Conservation (phyloP, 1,284 basidiomycete genomes). For the Fomitopsis betulina region DNA sequence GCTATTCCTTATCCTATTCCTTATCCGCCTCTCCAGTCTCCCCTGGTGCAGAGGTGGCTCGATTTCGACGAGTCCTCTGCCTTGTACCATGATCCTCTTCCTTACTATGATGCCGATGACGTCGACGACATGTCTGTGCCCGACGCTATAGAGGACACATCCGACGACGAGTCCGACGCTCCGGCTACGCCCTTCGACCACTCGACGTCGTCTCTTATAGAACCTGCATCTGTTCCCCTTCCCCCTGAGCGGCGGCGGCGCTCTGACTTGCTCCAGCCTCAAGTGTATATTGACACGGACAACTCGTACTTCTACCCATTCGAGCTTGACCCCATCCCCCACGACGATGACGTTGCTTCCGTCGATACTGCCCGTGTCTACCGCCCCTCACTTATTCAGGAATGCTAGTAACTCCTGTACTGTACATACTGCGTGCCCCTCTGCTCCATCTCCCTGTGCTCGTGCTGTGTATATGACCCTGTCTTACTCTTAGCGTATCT, state of each 20-base stretch:
- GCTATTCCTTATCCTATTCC: slow-evolving; percentile 57
- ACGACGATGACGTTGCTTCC: slow-evolving; percentile 33
- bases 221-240: slow-evolving; percentile 45
- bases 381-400: slow-evolving; percentile 42
- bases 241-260: slow-evolving; percentile 45
- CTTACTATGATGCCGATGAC: slow-evolving; percentile 59
- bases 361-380: slow-evolving; percentile 39
- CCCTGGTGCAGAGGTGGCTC: slow-evolving; percentile 45
- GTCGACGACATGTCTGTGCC: slow-evolving; percentile 64
- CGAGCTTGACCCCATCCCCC: slow-evolving; percentile 62
- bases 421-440: neutral
- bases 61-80: slow-evolving; percentile 33
- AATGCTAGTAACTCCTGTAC: slow-evolving; percentile 44
- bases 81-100: slow-evolving; percentile 51
- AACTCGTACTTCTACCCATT: slow-evolving; percentile 57
- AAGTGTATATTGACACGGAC: slow-evolving; percentile 58
- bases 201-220: slow-evolving; percentile 35
- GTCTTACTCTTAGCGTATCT: slow-evolving; percentile 14
- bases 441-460: slow-evolving; percentile 8
- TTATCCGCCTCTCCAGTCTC: slow-evolving; percentile 59
- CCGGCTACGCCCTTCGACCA: slow-evolving; percentile 47
- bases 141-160: slow-evolving; percentile 76
- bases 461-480: slow-evolving; percentile 10
- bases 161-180: slow-evolving; percentile 76
- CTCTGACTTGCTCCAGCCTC: slow-evolving; percentile 31